Evolutionary conservation across 1,284 basidiomycete genomes (phyloP), one percentile per base, ranked within the genome.

Genomic region (Ceratobasidium sp.): DNA sequence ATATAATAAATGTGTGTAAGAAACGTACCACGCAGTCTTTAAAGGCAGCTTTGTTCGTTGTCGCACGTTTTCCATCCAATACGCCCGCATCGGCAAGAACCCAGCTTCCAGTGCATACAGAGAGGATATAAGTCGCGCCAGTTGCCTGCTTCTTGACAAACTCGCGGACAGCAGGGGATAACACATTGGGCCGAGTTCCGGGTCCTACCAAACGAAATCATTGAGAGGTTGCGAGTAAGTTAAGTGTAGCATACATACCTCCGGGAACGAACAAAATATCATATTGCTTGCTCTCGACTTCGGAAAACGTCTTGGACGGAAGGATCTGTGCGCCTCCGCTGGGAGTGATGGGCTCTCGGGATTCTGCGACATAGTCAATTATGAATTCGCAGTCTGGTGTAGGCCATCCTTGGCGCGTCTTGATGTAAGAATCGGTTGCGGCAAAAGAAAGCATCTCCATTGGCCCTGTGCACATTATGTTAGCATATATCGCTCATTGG

Each of bases 291-390:
- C 38, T 52, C 44, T 77, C 57, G 7, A 71, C 78, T 38, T 79
- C 74, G 3, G 68, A 59, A 40, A 71, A 77, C 28, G 67, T 66
- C 61, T 66, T 77, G 4, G 67, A 69, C 7, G 78, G 74, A 9
- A 73, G 26, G 13, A 77, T 65, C 38, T 52, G 38, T 13, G 76
- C 69, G 1, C 78, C 78, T 52, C 78, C 78, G 3, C 61, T 56
- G n/a, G 76, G 68, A 23, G 61, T 57, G 28, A 79, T 42, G 0
- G 78, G 78, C 0, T 77, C 78, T 0, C 44, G 50, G 12, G 64
- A 69, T 40, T 71, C 74, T 15, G 78, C 81, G 81, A 74, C 80
- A 80, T 74, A 82, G 81, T 48, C 81, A 78, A 52, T 82, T 44
- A 13, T 59, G 23, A 79, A 64, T 26, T 75, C 44, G 48, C 44